A percentile compares a stretch with the other conserved stretches of the same genome.
Evolutionary conservation across 1,139 yeast species (phyloP).

Genomic region (Pichia sp.): DNA sequence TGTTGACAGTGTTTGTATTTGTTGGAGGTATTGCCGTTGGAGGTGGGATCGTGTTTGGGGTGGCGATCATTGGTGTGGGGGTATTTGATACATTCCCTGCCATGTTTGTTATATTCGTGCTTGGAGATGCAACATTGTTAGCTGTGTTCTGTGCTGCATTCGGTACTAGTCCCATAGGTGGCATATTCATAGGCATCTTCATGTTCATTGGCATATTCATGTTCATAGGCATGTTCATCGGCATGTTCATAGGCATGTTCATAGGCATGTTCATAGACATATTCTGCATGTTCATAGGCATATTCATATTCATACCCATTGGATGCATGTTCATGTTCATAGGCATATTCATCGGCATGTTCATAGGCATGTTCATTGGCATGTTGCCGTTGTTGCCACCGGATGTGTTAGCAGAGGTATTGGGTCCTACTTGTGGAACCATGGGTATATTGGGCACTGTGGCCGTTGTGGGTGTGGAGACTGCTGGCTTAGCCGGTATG

Average conservation of each 20-base stretch:
- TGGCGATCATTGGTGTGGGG: background rate
- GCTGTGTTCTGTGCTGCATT: too few relatives aligned
- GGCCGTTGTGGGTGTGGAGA: background rate
- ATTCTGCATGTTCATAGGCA: conserved; percentile 4
- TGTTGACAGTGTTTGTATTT: background rate
- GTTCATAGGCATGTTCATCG: conserved; percentile 6
- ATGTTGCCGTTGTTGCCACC: background rate
- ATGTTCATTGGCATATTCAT: conserved; percentile 7
- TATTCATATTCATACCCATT: conserved; percentile 1
- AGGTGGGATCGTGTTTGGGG: background rate
- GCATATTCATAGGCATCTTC: conserved; percentile 2
- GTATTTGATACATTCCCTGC: background rate
- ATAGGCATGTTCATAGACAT: conserved; percentile 4
- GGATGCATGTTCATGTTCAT: conserved; percentile 10
- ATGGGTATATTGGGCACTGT: conserved; percentile 1
- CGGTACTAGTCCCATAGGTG: conserved; percentile 1
- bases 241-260: background rate
- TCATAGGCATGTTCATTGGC: background rate
- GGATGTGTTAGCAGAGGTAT: too few relatives aligned
- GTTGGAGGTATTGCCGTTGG: too few relatives aligned
- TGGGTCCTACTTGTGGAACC: background rate
- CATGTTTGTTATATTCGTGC: background rate
- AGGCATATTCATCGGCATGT: conserved; percentile 2
- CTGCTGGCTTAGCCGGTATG: conserved; percentile 4
- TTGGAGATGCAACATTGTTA: too few relatives aligned